phyloP scores from a whole-genome alignment of 768 basidiomycete genomes.

The Phylloporus arenicola region DNA sequence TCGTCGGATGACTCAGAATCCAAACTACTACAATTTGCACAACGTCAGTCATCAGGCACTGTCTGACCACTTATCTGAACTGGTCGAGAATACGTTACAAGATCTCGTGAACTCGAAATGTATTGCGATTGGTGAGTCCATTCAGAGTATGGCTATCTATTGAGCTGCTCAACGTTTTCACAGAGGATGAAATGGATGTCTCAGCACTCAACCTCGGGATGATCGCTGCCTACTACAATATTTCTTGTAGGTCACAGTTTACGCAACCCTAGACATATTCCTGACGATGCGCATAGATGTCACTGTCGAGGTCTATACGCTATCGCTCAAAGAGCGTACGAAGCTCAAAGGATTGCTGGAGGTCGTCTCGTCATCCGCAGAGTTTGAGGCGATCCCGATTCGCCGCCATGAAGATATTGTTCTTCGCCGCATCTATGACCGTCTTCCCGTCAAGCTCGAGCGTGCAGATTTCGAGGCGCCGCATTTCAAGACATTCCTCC shows the following conservation, averaged over 20 bases:
- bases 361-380: constrained; percentile 94
- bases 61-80: constrained; percentile 91
- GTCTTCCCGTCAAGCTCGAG: constrained; percentile 92
- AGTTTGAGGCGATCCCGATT: constrained; percentile 93
- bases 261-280: no score
- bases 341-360: constrained; percentile 96
- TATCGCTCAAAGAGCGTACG: constrained; percentile 92
- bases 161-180: background rate
- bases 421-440: constrained; percentile 88
- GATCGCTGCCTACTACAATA: constrained; percentile 97
- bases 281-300: constrained; percentile 53
- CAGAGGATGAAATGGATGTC: constrained; percentile 90
- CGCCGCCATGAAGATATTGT: constrained; percentile 86
- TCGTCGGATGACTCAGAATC: constrained; percentile 94
- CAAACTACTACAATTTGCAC: constrained; percentile 91
- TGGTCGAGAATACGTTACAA: constrained; percentile 88
- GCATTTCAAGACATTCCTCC: constrained; percentile 96
- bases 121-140: constrained; percentile 70
- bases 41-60: constrained; percentile 94
- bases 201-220: constrained; percentile 92
- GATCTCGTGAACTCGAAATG: constrained; percentile 95
- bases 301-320: constrained; percentile 93
- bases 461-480: constrained; percentile 84
- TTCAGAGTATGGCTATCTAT: background rate
- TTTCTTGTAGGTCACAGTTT: constrained; percentile 59